Evolutionary conservation across 2,329 filamentous ascomycete species (phyloP), one percentile per base, ranked within the genome.

Genomic region (Aspergillus spinulosporus): DNA sequence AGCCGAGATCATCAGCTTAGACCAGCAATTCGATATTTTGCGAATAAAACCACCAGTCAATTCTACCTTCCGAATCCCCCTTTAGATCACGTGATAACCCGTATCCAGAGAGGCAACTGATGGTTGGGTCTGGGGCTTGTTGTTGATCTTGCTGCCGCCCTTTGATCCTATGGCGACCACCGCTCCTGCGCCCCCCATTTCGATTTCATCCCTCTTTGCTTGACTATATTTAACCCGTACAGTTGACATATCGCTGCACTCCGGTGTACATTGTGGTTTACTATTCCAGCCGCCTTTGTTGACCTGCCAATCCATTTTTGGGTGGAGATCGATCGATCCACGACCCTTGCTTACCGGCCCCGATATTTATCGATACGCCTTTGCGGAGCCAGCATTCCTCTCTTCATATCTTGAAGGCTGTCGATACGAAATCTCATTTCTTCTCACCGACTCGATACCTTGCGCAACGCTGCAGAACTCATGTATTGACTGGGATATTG

Each of bases 261-360:
- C 9, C 39, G 28, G 12, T 34, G 29, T 26, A 26, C 45, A 46
- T 58, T 29, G 46, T 52, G 50, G 44, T 53, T 26, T 26, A 42
- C 29, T 8, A 46, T 49, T 39, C 36, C 55, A 42, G 7, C 32
- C 48, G 31, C 15, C 46, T 44, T 55, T 57, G 52, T 59, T 59
- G 59, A 59, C 55, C 40, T 48, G 34, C 54, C 56, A 50, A 37
- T 37, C 34, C 34, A 37, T 37, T 37, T 57, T 57, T 54, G 49
- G 49, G 59, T 62, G 60, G 60, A 59, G 58, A 58, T 58, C 59
- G 34, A 37, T 37, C 46, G 60, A 55, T 55, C 56, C 50, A 58
- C 58, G 52, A 21, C 49, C 55, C 50, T 50, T 52, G 28, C 26
- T 37, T 42, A 43, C 49, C 44, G 36, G 36, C 37, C 49, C 40